phyloP scores from a whole-genome alignment of 2,329 filamentous ascomycete genomes.

The Hymenoscyphus repandus region DNA sequence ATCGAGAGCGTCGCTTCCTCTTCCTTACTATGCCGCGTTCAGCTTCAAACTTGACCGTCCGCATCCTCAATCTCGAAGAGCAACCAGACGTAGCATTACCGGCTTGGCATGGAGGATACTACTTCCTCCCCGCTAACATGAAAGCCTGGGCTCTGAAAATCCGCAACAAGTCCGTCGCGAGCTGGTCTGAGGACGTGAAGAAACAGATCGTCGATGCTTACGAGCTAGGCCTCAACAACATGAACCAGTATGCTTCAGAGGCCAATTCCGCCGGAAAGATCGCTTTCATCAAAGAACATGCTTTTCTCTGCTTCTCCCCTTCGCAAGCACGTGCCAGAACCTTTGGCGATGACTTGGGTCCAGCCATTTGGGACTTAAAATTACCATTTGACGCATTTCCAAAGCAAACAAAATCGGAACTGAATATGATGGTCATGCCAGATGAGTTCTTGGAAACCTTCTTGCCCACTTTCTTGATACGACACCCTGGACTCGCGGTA shows the following conservation, averaged over 20 bases:
- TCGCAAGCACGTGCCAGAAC: conserved; percentile 13
- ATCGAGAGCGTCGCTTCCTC: neutral
- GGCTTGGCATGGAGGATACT: conserved; percentile 6
- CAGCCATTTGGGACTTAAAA: neutral
- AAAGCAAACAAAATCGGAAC: neutral
- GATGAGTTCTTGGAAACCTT: conserved; percentile 33
- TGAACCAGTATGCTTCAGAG: conserved; percentile 23
- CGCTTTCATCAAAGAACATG: conserved; percentile 34
- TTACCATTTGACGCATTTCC: neutral
- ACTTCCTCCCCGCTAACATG: neutral
- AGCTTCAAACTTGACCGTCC: conserved; percentile 31
- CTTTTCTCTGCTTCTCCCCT: conserved; percentile 24
- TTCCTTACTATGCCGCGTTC: conserved; percentile 18
- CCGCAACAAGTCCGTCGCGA: conserved; percentile 14
- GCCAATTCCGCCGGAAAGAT: conserved; percentile 26
- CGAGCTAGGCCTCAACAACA: conserved; percentile 25
- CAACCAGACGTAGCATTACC: conserved; percentile 16
- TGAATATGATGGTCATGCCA: conserved; percentile 31
- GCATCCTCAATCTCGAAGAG: conserved; percentile 27
- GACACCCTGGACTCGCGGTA: conserved; percentile 36
- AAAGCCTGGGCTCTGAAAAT: neutral
- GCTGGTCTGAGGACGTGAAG: conserved; percentile 29
- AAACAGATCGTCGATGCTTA: conserved; percentile 19
- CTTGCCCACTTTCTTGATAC: conserved; percentile 34
- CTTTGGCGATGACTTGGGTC: neutral